These are phyloP conservation scores for Cerrena zonata DNA, from an alignment of 1,284 basidiomycete species.

Conservation along the genomic window DNA sequence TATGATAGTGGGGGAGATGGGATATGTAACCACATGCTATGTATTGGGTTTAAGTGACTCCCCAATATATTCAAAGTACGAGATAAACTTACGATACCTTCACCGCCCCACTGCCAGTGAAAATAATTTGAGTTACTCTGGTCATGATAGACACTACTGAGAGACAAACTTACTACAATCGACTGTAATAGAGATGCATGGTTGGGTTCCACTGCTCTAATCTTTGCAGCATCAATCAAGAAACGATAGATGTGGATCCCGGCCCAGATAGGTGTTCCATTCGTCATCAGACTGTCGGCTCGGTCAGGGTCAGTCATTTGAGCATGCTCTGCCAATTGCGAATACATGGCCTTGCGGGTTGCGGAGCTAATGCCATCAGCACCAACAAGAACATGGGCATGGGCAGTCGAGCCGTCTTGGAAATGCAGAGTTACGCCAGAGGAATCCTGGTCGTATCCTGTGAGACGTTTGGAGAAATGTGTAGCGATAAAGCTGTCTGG, in stretches of 20 bases:
- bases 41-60: not conserved
- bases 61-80: not conserved
- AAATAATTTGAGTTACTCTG: too few relatives aligned
- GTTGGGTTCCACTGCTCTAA: constrained; percentile 18
- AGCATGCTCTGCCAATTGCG: constrained; percentile 11
- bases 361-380: constrained; percentile 40
- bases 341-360: constrained; percentile 32
- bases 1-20: not conserved
- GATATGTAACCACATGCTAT: not conserved
- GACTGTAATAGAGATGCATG: constrained; percentile 7
- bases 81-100: not conserved
- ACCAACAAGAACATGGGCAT: constrained; percentile 38
- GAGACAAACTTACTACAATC: not conserved
- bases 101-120: not conserved
- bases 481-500: not conserved
- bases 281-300: constrained; percentile 10
- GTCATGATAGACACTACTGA: too few relatives aligned
- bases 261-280: constrained; percentile 35
- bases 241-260: constrained; percentile 39
- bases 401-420: constrained; percentile 30
- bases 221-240: constrained; percentile 28
- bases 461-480: not conserved
- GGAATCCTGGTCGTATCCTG: not conserved
- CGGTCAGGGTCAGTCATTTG: constrained; percentile 6
- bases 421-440: constrained; percentile 26